Evolutionary conservation across 495 filamentous ascomycete genomes (phyloP).

Genomic region (Ramalina peruviana): DNA sequence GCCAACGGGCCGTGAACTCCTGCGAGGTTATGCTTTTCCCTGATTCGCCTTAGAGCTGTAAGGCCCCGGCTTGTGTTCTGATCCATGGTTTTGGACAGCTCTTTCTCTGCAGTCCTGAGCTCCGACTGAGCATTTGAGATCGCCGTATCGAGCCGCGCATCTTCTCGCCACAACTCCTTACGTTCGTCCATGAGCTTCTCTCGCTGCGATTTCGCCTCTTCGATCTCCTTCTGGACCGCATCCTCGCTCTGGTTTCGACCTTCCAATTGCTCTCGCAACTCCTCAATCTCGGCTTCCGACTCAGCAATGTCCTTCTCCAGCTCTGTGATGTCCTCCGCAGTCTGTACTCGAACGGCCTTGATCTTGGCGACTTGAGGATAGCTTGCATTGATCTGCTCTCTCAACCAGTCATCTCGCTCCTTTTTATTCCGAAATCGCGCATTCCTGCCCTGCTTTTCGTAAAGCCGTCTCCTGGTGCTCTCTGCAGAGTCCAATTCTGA

Average conservation of each 20-base stretch:
- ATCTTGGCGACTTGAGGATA: conserved; percentile 60
- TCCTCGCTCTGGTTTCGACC: conserved; percentile 62
- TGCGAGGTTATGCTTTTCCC: conserved; percentile 57
- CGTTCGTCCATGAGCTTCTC: conserved; percentile 74
- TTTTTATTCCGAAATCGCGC: conserved; percentile 75
- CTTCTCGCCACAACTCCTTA: conserved; percentile 84
- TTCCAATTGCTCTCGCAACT: conserved; percentile 59
- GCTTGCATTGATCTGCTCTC: conserved; percentile 68
- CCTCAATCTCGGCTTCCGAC: conserved; percentile 58
- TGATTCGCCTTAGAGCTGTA: conserved; percentile 65
- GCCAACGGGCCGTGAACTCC: conserved; percentile 91
- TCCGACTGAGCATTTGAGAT: conserved; percentile 62
- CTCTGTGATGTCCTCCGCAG: conserved; percentile 69
- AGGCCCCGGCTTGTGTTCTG: conserved; percentile 71
- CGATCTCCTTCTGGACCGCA: conserved; percentile 54
- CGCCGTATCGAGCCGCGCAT: conserved; percentile 67
- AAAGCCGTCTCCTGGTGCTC: conserved; percentile 61
- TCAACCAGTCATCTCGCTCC: conserved; percentile 75
- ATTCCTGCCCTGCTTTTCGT: conserved; percentile 89
- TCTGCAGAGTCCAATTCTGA: conserved; percentile 62
- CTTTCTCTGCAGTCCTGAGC: conserved; percentile 58
- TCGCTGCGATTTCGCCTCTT: conserved; percentile 64
- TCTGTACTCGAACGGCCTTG: conserved; percentile 67
- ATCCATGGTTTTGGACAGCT: conserved; percentile 77
- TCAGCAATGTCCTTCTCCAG: conserved; percentile 55